Evolutionary conservation across 2,329 filamentous ascomycete genomes (phyloP).

Genomic region (Pyrenochaeta sp.): DNA sequence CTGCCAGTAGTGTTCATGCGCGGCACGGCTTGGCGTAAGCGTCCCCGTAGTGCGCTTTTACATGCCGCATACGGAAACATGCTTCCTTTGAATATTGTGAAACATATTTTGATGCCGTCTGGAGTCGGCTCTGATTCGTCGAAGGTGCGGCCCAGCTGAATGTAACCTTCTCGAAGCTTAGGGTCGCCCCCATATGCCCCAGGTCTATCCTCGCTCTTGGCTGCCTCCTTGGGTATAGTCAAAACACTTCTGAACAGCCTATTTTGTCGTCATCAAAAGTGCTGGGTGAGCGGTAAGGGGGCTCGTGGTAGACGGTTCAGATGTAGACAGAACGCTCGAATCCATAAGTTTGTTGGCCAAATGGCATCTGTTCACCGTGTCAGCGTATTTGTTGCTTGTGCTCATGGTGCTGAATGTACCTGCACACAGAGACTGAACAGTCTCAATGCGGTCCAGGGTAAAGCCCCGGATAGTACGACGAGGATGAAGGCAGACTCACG

Average conservation of each 20-base stretch:
- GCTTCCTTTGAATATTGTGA: background rate
- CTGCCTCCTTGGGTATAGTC: slow-evolving; percentile 3
- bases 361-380: slow-evolving; percentile 12
- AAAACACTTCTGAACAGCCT: background rate
- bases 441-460: slow-evolving; percentile 17
- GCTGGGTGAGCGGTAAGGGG: background rate
- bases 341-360: slow-evolving; percentile 6
- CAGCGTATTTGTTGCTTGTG: slow-evolving; percentile 7
- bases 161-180: slow-evolving; percentile 8
- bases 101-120: slow-evolving; percentile 2
- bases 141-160: slow-evolving; percentile 4
- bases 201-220: slow-evolving; percentile 1
- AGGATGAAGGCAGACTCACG: slow-evolving; percentile 26
- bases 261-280: slow-evolving; percentile 1
- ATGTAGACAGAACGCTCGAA: slow-evolving; percentile 7
- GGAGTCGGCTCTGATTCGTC: background rate
- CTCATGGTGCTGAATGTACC: slow-evolving; percentile 7
- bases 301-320: background rate
- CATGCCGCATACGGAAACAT: background rate
- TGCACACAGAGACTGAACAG: slow-evolving; percentile 3
- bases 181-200: background rate
- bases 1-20: background rate
- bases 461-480: slow-evolving; percentile 13
- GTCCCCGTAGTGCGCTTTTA: background rate
- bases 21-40: slow-evolving; percentile 3